Percentiles rank a stretch among this genome's conserved stretches.
Conservation (phyloP, 148 eudicot species). For the Fagopyrum tataricum region DNA sequence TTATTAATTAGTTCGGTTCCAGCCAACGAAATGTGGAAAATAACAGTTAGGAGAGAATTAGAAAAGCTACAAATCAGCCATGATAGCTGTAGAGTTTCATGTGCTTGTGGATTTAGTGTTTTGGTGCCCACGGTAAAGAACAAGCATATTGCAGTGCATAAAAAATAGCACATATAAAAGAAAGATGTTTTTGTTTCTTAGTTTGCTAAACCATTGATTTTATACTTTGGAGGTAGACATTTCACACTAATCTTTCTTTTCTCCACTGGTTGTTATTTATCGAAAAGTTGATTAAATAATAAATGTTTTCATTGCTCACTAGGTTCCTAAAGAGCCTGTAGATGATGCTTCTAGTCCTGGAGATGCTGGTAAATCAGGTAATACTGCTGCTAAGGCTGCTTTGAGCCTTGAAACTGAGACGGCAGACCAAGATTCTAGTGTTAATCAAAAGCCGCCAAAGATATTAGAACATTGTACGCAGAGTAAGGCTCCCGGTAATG, state of each 20-base stretch:
- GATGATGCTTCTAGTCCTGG: conserved; percentile 10
- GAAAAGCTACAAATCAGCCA: neutral
- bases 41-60: neutral
- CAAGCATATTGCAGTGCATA: neutral
- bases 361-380: conserved; percentile 9
- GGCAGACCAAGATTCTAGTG: conserved; percentile 9
- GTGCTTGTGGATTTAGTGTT: neutral
- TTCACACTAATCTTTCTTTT: neutral
- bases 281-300: neutral
- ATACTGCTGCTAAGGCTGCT: conserved; percentile 11
- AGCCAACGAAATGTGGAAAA: neutral
- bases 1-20: neutral
- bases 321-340: conserved; percentile 21
- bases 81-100: neutral
- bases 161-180: neutral
- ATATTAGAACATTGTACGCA: conserved; percentile 19
- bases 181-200: neutral
- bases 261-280: neutral
- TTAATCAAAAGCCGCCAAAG: conserved; percentile 21
- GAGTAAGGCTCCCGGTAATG: conserved; percentile 12
- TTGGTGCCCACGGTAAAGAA: neutral
- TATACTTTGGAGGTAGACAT: neutral
- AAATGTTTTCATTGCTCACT: neutral
- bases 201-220: neutral
- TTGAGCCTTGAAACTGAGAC: conserved; percentile 15